Evolutionary conservation across 805 yeast genomes (phyloP).

Genomic region (Ogataea thermomethanolica): DNA sequence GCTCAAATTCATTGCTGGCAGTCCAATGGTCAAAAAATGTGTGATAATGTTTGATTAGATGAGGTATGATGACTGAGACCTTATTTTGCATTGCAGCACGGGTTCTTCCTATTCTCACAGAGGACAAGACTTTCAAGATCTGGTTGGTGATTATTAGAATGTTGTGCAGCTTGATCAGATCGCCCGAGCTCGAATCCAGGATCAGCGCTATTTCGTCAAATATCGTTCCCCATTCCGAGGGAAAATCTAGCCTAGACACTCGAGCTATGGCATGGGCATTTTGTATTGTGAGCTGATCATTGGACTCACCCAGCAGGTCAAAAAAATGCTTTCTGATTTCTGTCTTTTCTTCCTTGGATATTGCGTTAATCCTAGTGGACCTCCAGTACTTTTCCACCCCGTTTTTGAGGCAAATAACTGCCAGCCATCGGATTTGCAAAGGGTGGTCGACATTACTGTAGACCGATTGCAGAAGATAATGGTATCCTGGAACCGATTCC

Average conservation of each 20-base stretch:
- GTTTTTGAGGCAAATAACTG: slow-evolving; percentile 83
- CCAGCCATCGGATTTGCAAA: slow-evolving; percentile 76
- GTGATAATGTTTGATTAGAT: slow-evolving; percentile 57
- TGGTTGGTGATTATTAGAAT: slow-evolving; percentile 68
- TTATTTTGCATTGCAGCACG: slow-evolving; percentile 73
- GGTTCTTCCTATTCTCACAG: slow-evolving; percentile 80
- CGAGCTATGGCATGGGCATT: slow-evolving; percentile 80
- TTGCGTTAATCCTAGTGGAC: slow-evolving; percentile 49
- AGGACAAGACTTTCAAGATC: slow-evolving; percentile 65
- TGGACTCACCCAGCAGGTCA: slow-evolving; percentile 57
- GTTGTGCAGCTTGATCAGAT: slow-evolving; percentile 57
- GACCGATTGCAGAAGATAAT: slow-evolving; percentile 38
- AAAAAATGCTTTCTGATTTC: slow-evolving; percentile 60
- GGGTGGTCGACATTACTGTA: slow-evolving; percentile 60
- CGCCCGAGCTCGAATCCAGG: slow-evolving; percentile 44
- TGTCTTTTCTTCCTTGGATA: slow-evolving; percentile 63
- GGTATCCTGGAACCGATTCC: slow-evolving; percentile 51
- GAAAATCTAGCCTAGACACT: slow-evolving; percentile 82
- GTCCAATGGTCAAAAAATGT: slow-evolving; percentile 65
- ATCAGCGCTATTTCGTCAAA: slow-evolving; percentile 58
- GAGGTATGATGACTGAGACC: slow-evolving; percentile 58
- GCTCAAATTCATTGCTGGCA: slow-evolving; percentile 35
- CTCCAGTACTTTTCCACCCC: slow-evolving; percentile 87
- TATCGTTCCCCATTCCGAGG: slow-evolving; percentile 78
- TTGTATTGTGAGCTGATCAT: slow-evolving; percentile 72